Evolutionary conservation across 345 rosid species (phyloP).

Genomic region (Citrus hindsii): DNA sequence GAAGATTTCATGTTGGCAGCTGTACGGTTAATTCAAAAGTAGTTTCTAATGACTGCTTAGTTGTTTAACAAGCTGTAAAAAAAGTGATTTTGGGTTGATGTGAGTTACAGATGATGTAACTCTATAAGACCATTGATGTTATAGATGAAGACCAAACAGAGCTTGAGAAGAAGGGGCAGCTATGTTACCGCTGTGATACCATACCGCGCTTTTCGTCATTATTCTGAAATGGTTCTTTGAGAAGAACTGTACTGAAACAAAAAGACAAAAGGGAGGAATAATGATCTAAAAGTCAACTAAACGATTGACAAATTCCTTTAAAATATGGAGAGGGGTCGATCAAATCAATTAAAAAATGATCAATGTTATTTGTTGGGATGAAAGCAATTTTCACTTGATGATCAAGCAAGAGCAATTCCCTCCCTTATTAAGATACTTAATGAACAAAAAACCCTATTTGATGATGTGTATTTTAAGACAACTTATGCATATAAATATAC

Average conservation of each 20-base stretch:
- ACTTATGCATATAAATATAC: neutral
- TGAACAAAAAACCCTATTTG: neutral
- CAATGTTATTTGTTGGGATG: no score
- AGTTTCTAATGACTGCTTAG: no score
- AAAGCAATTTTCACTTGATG: neutral
- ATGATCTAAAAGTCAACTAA: neutral
- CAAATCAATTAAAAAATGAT: neutral
- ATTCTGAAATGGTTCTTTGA: neutral
- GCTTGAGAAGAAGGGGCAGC: neutral
- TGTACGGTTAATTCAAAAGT: no score
- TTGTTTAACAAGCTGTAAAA: no score
- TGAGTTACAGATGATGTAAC: no score
- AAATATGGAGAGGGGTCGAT: neutral
- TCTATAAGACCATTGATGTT: neutral
- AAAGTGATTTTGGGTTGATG: no score
- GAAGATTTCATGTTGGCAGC: no score
- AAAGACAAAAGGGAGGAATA: no score
- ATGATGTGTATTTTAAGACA: neutral
- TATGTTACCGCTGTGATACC: no score
- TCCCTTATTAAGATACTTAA: neutral
- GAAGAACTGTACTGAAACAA: slow-evolving; percentile 24
- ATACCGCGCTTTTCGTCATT: no score
- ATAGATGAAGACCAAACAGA: slow-evolving; percentile 35
- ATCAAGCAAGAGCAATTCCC: neutral
- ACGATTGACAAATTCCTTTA: neutral